phyloP scores from a whole-genome alignment of 345 rosid species.

The Populus pruinosa region DNA sequence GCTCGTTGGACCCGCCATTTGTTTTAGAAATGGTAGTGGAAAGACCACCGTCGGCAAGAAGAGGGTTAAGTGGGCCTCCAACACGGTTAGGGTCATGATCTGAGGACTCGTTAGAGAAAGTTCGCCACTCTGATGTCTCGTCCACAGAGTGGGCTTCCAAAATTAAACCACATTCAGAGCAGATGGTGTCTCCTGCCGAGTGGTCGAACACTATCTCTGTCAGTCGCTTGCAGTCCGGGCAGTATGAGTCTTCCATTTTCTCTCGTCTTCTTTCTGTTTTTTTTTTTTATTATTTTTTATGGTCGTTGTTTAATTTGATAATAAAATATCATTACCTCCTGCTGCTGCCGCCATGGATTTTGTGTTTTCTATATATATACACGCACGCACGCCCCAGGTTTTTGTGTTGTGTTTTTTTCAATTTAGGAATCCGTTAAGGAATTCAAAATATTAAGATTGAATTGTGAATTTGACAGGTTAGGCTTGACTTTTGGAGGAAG shows the following conservation, averaged over 20 bases:
- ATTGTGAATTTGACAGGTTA: too few relatives aligned
- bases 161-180: slow-evolving; percentile 51
- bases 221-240: slow-evolving; percentile 39
- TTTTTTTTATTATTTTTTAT: not conserved
- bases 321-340: not conserved
- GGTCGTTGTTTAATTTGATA: too few relatives aligned
- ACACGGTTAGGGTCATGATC: slow-evolving; percentile 46
- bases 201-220: slow-evolving; percentile 44
- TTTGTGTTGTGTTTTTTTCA: too few relatives aligned
- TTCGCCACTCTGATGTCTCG: slow-evolving; percentile 50
- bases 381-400: too few relatives aligned
- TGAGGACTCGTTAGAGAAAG: slow-evolving; percentile 36
- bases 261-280: too few relatives aligned
- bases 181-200: slow-evolving; percentile 45
- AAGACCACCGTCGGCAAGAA: slow-evolving; percentile 39
- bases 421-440: too few relatives aligned
- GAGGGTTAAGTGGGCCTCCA: slow-evolving; percentile 43
- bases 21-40: slow-evolving; percentile 42
- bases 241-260: slow-evolving; percentile 41
- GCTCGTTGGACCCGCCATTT: slow-evolving; percentile 29
- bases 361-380: too few relatives aligned
- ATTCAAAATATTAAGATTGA: too few relatives aligned
- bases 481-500: too few relatives aligned
- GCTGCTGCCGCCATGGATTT: too few relatives aligned
- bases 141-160: slow-evolving; percentile 44